Percentiles rank a stretch among this genome's conserved stretches.
These are phyloP conservation scores for Letharia columbiana DNA, from an alignment of 495 filamentous ascomycete species.

Conservation along the genomic window DNA sequence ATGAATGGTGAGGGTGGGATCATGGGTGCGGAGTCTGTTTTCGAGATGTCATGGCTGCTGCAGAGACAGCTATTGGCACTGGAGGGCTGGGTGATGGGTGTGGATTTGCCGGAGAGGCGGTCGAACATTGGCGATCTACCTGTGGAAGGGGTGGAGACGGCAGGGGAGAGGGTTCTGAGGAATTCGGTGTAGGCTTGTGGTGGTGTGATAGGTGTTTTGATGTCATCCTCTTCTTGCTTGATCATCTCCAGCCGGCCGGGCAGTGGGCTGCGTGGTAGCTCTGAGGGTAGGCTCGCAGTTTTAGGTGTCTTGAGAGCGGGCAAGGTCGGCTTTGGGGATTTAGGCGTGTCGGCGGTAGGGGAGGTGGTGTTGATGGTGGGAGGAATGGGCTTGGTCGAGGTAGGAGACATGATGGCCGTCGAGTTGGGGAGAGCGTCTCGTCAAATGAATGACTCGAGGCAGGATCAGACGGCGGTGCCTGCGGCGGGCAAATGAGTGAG, in stretches of 20 bases:
- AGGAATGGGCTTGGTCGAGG: slow-evolving; percentile 13
- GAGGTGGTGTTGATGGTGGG: slow-evolving; percentile 8
- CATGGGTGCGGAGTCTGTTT: slow-evolving; percentile 27
- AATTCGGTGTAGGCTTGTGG: slow-evolving; percentile 88
- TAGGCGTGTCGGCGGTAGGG: slow-evolving; percentile 20
- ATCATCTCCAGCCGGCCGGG: slow-evolving; percentile 38
- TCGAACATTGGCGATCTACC: slow-evolving; percentile 33
- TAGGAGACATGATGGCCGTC: slow-evolving; percentile 22
- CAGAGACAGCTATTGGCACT: slow-evolving; percentile 34
- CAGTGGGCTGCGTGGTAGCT: slow-evolving; percentile 43
- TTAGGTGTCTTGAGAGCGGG: slow-evolving; percentile 69
- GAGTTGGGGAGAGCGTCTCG: slow-evolving; percentile 11
- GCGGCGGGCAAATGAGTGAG: slow-evolving; percentile 23
- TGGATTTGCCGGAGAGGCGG: slow-evolving; percentile 27
- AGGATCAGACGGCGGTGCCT: slow-evolving; percentile 23
- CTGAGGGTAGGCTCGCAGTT: slow-evolving; percentile 69
- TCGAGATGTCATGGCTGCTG: slow-evolving; percentile 22
- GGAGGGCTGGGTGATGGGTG: slow-evolving; percentile 36
- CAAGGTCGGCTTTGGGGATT: slow-evolving; percentile 51
- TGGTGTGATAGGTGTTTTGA: slow-evolving; percentile 83
- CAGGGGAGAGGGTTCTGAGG: slow-evolving; percentile 68
- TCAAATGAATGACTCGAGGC: slow-evolving; percentile 22
- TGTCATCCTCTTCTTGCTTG: slow-evolving; percentile 44
- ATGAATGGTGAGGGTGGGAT: slow-evolving; percentile 34
- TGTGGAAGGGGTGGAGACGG: slow-evolving; percentile 41